phyloP scores from a whole-genome alignment of 2,329 filamentous ascomycete genomes.

The Monilinia laxa region DNA sequence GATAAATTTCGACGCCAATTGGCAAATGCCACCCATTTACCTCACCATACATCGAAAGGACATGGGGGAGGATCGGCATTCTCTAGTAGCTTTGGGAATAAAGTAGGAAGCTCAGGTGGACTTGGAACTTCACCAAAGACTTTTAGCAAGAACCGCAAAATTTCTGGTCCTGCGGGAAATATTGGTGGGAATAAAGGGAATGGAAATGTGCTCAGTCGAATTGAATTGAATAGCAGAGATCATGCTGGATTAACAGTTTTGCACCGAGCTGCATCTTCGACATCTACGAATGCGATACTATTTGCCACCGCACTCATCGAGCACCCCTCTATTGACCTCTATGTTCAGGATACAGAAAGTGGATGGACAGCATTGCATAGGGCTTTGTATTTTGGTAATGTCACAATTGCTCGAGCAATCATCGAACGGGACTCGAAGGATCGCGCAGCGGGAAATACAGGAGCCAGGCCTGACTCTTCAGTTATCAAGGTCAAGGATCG shows the following conservation, averaged over 20 bases:
- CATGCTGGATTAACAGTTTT: conserved; percentile 78
- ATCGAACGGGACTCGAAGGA: conserved; percentile 68
- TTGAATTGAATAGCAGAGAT: conserved; percentile 84
- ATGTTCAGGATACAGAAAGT: conserved; percentile 83
- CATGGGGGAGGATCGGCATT: conserved; percentile 45
- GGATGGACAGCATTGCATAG: conserved; percentile 95
- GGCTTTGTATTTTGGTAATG: conserved; percentile 85
- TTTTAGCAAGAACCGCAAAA: conserved; percentile 52
- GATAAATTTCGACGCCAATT: conserved; percentile 89
- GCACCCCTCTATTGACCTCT: conserved; percentile 80
- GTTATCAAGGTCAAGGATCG: conserved; percentile 94
- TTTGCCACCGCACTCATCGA: conserved; percentile 81
- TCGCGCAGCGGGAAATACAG: conserved; percentile 47
- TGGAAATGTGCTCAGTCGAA: conserved; percentile 47
- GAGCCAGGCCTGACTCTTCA: conserved; percentile 61
- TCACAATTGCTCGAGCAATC: conserved; percentile 79
- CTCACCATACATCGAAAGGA: conserved; percentile 56
- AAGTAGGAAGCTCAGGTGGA: conserved; percentile 38
- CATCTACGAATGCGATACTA: conserved; percentile 62
- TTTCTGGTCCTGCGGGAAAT: conserved; percentile 50
- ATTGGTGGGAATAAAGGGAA: conserved; percentile 48
- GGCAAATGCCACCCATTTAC: conserved; percentile 61
- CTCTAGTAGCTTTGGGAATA: conserved; percentile 45
- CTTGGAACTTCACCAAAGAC: conserved; percentile 51
- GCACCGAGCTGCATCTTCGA: conserved; percentile 79